Percentiles rank a stretch among this genome's conserved stretches.
Conservation (phyloP, 2,329 filamentous ascomycete genomes). For the Diplodia intermedia region DNA sequence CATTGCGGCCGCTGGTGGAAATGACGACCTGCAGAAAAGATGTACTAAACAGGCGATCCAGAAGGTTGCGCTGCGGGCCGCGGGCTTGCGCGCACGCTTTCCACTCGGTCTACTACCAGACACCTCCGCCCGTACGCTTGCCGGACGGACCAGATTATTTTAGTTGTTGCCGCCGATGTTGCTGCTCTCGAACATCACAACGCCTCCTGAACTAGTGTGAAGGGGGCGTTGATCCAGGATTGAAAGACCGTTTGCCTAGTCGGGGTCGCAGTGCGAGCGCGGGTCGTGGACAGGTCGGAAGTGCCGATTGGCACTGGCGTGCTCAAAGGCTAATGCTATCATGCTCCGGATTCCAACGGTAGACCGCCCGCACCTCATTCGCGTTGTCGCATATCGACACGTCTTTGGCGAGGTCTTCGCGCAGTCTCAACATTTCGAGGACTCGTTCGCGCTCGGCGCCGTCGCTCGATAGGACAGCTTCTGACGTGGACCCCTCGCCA, state of each 20-base stretch:
- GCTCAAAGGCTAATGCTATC: conserved; percentile 9
- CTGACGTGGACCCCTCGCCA: neutral
- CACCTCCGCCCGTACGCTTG: neutral
- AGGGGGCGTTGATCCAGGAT: conserved; percentile 3
- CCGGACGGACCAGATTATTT: neutral
- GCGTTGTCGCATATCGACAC: conserved; percentile 24
- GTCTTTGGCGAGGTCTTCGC: conserved; percentile 21
- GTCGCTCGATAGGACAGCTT: neutral
- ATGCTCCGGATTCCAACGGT: conserved; percentile 22
- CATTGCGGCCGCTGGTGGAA: conserved; percentile 13
- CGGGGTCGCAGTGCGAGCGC: neutral
- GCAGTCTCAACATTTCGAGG: conserved; percentile 9
- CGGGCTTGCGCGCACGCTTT: neutral
- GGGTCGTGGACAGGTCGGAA: neutral
- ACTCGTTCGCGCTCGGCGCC: neutral
- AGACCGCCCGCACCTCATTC: conserved; percentile 11
- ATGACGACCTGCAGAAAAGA: conserved; percentile 20
- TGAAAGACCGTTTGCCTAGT: conserved; percentile 1
- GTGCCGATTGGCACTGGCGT: neutral
- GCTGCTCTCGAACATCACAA: conserved; percentile 1
- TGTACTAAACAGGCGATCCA: neutral
- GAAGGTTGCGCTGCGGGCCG: conserved; percentile 21
- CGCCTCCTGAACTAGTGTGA: neutral
- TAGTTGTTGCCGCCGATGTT: neutral
- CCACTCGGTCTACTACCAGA: too few species aligned